Evolutionary conservation across 2,329 filamentous ascomycete species (phyloP), one percentile per base, ranked within the genome.

Genomic region (Didymellaceae sp.): DNA sequence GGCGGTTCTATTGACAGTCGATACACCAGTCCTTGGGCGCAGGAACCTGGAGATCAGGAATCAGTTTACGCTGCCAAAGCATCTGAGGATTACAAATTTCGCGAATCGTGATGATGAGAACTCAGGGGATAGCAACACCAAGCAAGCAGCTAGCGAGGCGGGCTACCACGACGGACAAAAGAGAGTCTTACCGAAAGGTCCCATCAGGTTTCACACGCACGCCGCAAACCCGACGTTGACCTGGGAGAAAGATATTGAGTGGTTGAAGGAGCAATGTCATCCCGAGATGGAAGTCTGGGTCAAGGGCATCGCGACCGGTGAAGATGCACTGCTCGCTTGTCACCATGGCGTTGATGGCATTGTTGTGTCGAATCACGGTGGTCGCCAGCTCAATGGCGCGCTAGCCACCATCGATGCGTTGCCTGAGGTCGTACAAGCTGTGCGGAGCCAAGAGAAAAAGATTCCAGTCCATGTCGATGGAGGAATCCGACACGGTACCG

Each of bases 401-500:
- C 78, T 81, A 2, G 65, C 66, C 4, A 68, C 65, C 1, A 53
- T 68, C 13, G 66, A 67, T 28, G 58, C 57, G 2, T 31, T 68
- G 16, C 90, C 91, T 0, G 84, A 91, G 43, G 75, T 78, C 0
- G 66, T 78, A 6, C 59, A 68, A 1, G 61, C 63, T 1, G 87
- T 96, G 43, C 47, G 44, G 1, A 57, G 54, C 5, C 60, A 62
- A 6, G 18, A 45, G 0, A 57, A 48, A 14, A 64, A 54, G 16
- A 61, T 67, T 1, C 91, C 97, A 70, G 82, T 97, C 14, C 97
- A 84, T 74, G 79, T 97, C 40, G 94, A 97, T 71, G 93, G 94
- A 17, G 93, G 93, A 33, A 82, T 97, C 34, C 84, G 92, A 32
- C 85, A 93, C 34, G 91, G 88, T 6, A 96, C 92, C 0, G 94